Percentiles rank a stretch among this genome's conserved stretches.
phyloP scores from a whole-genome alignment of 192 early-diverging fungal genomes.

The Chytriomyces sp. region DNA sequence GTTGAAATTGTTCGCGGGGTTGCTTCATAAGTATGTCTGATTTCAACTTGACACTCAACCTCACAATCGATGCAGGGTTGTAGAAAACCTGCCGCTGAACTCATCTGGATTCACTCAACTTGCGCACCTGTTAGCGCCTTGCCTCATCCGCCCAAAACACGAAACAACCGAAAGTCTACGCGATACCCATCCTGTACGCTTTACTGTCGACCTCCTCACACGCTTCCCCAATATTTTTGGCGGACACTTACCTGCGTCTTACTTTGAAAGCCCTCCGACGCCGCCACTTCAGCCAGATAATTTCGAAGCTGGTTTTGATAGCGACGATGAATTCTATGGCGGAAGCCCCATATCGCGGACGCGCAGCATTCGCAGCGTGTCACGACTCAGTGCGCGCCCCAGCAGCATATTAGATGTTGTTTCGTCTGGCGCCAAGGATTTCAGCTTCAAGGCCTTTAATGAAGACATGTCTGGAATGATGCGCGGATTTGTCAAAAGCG shows the following conservation, averaged over 20 bases:
- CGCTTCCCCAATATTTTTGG: constrained; percentile 19
- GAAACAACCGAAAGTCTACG: constrained; percentile 34
- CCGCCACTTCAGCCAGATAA: neutral
- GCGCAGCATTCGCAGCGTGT: neutral
- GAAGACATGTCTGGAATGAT: neutral
- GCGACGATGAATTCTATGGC: neutral
- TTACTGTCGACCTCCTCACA: constrained; percentile 38
- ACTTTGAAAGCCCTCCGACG: neutral
- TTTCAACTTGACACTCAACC: neutral
- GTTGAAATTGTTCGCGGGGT: constrained; percentile 31
- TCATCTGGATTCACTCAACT: constrained; percentile 29
- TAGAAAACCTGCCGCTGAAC: constrained; percentile 18
- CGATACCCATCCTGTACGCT: constrained; percentile 36
- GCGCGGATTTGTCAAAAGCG: neutral
- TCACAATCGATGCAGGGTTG: neutral
- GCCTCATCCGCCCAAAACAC: constrained; percentile 36
- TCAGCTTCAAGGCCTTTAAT: neutral
- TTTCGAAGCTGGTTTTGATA: neutral
- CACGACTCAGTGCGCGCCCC: neutral
- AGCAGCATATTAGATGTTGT: neutral
- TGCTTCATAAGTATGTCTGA: constrained; percentile 34
- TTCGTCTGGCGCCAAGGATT: no score
- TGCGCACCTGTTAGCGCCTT: constrained; percentile 29
- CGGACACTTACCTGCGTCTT: neutral
- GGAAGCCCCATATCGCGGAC: neutral